Base-by-base conservation (phyloP, 495 filamentous ascomycete species). In the Aspergillus baeticus region DNA sequence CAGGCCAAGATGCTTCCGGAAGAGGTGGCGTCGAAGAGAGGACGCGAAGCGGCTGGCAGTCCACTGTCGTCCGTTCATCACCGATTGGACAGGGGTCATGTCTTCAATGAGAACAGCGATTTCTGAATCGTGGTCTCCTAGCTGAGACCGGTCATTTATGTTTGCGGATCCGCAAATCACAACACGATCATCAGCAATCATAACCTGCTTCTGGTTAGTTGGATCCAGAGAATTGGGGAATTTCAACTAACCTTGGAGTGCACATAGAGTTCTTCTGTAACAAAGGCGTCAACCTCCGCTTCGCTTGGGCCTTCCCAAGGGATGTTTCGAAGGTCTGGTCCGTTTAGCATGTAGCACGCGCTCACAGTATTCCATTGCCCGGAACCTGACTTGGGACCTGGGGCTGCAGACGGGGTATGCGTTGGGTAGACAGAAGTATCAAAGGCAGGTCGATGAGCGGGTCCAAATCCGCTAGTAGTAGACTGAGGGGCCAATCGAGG, bases 141-240 rank as follows among this genome's bases (percentile, higher is more conserved):
- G 81, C 69, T 98, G 93, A 18, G 89, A 93, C 58, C 93, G 88
- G 71, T 98, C 93, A 73, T 98, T 98, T 38, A 98, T 71, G 70
- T 98, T 98, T 33, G 93, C 93, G 0, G 89, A 93, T 45, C 93
- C 93, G 71, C 88, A 91, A 67, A 98, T 92, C 26, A 91, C 93
- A 47, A 90, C 73, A 6, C 84, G 81, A 71, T 98, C 92, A 64
- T 98, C 92, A 51, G 92, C 92, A 67, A 98, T 93, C 59, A 96
- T 82, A 34, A 96, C 82, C 77, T 83, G 50, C 44, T 38, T 17
- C 34, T 8, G 26, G 61, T 71, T 65, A 71, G 63, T n/a, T 6
- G 17, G 1, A 26, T 21, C n/a, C 18, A 6, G 34, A 37, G n/a
- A 37, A 6, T 29, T 5, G 14, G 22, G 18, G 26, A 45, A 38